These are phyloP conservation scores for Dendrobium officinale DNA, from an alignment of 106 monocot species.

Conservation along the genomic window DNA sequence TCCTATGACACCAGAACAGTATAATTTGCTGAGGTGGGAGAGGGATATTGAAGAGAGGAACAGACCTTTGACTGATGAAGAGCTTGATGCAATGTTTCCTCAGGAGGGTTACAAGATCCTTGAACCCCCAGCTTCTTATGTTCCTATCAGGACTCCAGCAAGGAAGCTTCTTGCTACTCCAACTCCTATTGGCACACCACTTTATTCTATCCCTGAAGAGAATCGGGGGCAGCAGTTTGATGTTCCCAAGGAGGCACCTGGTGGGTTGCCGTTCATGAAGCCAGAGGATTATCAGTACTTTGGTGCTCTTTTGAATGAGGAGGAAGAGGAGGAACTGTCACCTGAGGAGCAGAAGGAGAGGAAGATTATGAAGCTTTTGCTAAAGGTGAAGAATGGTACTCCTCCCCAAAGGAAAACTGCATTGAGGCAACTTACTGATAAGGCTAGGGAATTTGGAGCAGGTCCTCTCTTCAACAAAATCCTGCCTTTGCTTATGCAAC, in stretches of 20 bases:
- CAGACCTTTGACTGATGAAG: slow-evolving; percentile 85
- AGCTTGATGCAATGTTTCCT: slow-evolving; percentile 89
- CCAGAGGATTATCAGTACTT: slow-evolving; percentile 98
- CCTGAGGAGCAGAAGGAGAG: slow-evolving; percentile 98
- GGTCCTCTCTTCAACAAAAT: slow-evolving; percentile 94
- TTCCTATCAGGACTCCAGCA: slow-evolving; percentile 90
- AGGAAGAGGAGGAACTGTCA: slow-evolving; percentile 79
- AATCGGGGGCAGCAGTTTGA: slow-evolving; percentile 98
- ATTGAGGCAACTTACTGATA: slow-evolving; percentile 83
- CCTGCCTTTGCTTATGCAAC: slow-evolving; percentile 92
- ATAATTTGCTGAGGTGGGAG: slow-evolving; percentile 87
- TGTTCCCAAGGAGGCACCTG: slow-evolving; percentile 91
- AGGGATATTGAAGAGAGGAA: slow-evolving; percentile 96
- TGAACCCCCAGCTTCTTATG: slow-evolving; percentile 84
- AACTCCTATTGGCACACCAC: slow-evolving; percentile 86
- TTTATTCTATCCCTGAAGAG: slow-evolving; percentile 91
- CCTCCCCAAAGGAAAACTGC: slow-evolving; percentile 96
- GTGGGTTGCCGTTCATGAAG: slow-evolving; percentile 93
- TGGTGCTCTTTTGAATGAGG: slow-evolving; percentile 82
- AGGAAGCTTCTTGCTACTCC: slow-evolving; percentile 93
- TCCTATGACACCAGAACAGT: slow-evolving; percentile 84
- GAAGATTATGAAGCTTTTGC: slow-evolving; percentile 92
- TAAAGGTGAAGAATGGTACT: slow-evolving; percentile 97
- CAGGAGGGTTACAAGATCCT: slow-evolving; percentile 93
- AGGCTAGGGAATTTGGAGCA: slow-evolving; percentile 92